Conservation (phyloP, 106 monocot genomes). For the Agapanthus africanus region DNA sequence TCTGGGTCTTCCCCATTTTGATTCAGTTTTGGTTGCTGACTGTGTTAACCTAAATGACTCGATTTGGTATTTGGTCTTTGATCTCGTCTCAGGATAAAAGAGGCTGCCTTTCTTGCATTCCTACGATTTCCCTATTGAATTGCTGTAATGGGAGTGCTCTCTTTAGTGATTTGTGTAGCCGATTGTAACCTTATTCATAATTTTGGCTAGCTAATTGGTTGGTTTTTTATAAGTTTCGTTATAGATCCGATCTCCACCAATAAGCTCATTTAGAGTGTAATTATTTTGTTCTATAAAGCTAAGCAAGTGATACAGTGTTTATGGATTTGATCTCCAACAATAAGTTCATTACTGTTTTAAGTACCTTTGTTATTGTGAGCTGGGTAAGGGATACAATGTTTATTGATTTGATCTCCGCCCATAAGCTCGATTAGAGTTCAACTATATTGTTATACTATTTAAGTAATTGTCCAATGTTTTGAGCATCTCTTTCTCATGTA, state of each 20-base stretch:
- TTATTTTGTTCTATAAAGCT: no score
- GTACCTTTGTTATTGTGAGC: background rate
- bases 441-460: no score
- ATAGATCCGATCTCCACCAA: no score
- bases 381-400: background rate
- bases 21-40: background rate
- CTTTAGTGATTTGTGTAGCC: background rate
- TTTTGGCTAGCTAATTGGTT: background rate
- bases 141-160: background rate
- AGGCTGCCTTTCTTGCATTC: no score
- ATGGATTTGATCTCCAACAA: background rate
- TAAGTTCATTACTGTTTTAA: background rate
- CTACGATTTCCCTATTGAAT: no score
- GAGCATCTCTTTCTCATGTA: background rate
- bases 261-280: no score
- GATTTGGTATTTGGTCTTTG: background rate
- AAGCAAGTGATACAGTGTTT: no score
- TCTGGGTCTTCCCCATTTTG: conserved; percentile 2
- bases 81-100: background rate
- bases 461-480: no score
- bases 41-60: background rate
- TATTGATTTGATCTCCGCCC: no score
- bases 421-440: no score
- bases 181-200: background rate
- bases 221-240: no score